phyloP scores from a whole-genome alignment of 352 stramenopile genomes.

The Peronospora destructor region DNA sequence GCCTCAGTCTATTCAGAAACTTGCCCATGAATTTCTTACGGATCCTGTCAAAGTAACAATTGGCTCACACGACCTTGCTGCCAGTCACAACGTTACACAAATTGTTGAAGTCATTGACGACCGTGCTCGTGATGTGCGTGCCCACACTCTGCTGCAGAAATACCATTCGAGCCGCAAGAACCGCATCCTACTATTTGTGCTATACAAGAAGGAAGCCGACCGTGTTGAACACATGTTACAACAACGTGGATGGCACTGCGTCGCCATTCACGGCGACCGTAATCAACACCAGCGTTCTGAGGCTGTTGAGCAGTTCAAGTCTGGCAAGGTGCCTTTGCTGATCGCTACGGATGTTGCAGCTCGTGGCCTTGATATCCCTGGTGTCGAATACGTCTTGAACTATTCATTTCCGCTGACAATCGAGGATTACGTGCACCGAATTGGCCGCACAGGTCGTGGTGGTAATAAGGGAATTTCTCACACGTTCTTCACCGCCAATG shows the following conservation, averaged over 20 bases:
- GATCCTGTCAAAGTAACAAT: constrained; percentile 92
- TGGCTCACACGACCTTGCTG: constrained; percentile 91
- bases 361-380: constrained; percentile 94
- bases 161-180: constrained; percentile 89
- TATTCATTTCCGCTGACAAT: constrained; percentile 97
- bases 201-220: constrained; percentile 99
- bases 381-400: constrained; percentile 96
- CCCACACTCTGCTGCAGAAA: constrained; percentile 89
- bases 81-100: constrained; percentile 94
- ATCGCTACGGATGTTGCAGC: constrained; percentile 96
- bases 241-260: constrained; percentile 88
- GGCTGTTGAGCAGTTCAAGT: constrained; percentile 94
- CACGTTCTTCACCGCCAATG: constrained; percentile 96
- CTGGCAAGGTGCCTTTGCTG: constrained; percentile 88
- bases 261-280: constrained; percentile 95
- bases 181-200: constrained; percentile 93
- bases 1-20: constrained; percentile 93
- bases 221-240: constrained; percentile 91
- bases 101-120: constrained; percentile 93
- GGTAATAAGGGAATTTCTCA: constrained; percentile 92
- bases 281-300: constrained; percentile 87
- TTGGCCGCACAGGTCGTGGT: constrained; percentile 91
- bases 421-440: constrained; percentile 95
- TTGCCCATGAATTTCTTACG: constrained; percentile 93
- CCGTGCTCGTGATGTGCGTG: constrained; percentile 74